A percentile compares a stretch with the other conserved stretches of the same genome.
Conservation (phyloP, 1,139 yeast genomes). For the Geotrichum restrictum region DNA sequence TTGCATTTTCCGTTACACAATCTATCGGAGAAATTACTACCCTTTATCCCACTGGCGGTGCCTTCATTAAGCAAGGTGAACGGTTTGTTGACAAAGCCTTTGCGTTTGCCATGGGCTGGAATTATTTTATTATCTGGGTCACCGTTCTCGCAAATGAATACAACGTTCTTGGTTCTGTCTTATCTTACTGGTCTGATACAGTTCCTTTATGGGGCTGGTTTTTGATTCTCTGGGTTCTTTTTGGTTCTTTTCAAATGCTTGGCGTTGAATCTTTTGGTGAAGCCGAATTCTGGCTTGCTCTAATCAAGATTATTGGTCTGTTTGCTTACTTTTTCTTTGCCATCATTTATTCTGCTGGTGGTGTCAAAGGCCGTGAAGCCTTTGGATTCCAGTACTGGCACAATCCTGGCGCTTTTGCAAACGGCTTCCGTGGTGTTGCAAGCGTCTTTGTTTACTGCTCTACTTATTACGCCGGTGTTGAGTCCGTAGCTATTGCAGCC, state of each 20-base stretch:
- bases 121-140: conserved; percentile 58
- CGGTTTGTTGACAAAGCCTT: conserved; percentile 56
- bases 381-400: conserved; percentile 65
- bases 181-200: conserved; percentile 57
- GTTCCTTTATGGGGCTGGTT: conserved; percentile 59
- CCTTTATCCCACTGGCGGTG: conserved; percentile 58
- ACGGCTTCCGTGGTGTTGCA: conserved; percentile 66
- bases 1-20: conserved; percentile 58
- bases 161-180: conserved; percentile 51
- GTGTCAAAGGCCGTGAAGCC: conserved; percentile 39
- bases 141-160: conserved; percentile 60
- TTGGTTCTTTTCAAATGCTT: conserved; percentile 51
- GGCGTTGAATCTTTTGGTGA: conserved; percentile 65
- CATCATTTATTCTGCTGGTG: conserved; percentile 65
- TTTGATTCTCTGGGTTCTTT: conserved; percentile 52
- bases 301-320: conserved; percentile 52
- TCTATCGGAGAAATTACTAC: conserved; percentile 65
- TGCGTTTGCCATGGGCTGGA: conserved; percentile 62
- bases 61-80: conserved; percentile 57
- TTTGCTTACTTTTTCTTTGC: conserved; percentile 57
- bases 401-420: conserved; percentile 74
- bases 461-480: conserved; percentile 70
- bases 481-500: conserved; percentile 81
- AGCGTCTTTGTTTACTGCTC: conserved; percentile 68
- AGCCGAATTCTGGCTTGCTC: conserved; percentile 61